These are phyloP conservation scores for Syzygium oleosum DNA, from an alignment of 345 rosid species.

Conservation along the genomic window DNA sequence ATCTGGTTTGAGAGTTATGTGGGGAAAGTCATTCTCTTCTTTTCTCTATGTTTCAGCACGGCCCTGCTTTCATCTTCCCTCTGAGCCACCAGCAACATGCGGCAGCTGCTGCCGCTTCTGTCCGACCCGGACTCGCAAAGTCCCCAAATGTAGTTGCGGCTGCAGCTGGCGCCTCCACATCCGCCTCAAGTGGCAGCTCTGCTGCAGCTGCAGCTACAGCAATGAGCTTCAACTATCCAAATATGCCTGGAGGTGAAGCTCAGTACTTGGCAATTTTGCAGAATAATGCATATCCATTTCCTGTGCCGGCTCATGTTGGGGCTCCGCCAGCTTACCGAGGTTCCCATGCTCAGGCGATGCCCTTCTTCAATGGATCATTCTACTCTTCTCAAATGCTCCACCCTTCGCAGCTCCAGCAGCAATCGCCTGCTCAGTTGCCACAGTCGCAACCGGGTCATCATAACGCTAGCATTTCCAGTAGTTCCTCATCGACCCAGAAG, in stretches of 20 bases:
- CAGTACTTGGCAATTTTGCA: constrained; percentile 88
- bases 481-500: constrained; percentile 73
- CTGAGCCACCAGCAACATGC: constrained; percentile 90
- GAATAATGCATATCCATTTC: constrained; percentile 71
- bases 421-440: constrained; percentile 30
- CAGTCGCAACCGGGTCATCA: constrained; percentile 69
- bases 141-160: constrained; percentile 14
- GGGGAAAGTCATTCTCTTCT: background rate
- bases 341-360: constrained; percentile 61
- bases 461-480: constrained; percentile 55
- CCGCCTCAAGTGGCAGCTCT: constrained; percentile 38
- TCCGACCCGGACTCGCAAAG: constrained; percentile 40
- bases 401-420: constrained; percentile 64
- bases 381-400: constrained; percentile 88
- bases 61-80: constrained; percentile 84
- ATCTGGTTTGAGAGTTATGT: background rate
- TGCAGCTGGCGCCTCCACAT: constrained; percentile 27
- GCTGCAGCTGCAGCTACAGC: constrained; percentile 53
- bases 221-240: constrained; percentile 80
- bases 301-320: constrained; percentile 86
- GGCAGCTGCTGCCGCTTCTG: constrained; percentile 42
- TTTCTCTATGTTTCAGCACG: constrained; percentile 40
- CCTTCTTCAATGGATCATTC: constrained; percentile 77
- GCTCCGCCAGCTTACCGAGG: constrained; percentile 67
- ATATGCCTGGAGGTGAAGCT: constrained; percentile 71